Percentiles rank a stretch among this genome's conserved stretches.
Evolutionary conservation across 139 green algal species (phyloP).

Genomic region (Coelastrella sp.): DNA sequence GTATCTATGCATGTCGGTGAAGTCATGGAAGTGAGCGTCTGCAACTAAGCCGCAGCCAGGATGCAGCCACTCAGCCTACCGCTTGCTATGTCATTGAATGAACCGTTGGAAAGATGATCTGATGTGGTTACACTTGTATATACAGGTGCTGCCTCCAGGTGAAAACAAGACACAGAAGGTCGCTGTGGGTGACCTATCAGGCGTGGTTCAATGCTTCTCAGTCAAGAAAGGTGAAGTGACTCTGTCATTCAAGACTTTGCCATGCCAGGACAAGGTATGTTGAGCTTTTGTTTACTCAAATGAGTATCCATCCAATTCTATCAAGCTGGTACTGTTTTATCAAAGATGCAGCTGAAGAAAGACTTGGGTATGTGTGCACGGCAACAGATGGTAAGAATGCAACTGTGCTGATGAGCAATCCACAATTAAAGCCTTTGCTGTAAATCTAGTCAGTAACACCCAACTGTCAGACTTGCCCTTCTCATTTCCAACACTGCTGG

Average conservation of each 20-base stretch:
- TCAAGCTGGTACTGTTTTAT: too few species aligned
- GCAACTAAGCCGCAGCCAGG: too few species aligned
- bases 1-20: neutral
- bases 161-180: conserved; percentile 82
- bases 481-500: neutral
- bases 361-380: neutral
- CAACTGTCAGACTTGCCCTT: too few species aligned
- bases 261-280: conserved; percentile 53
- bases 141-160: conserved; percentile 70
- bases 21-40: too few species aligned
- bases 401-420: too few species aligned
- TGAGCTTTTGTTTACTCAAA: neutral
- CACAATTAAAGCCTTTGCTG: too few species aligned
- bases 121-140: neutral
- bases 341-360: neutral
- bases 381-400: too few species aligned
- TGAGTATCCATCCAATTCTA: neutral
- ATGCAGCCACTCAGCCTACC: too few species aligned
- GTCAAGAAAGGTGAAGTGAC: conserved; percentile 71
- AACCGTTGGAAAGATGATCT: too few species aligned
- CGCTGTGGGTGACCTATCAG: conserved; percentile 68
- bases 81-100: neutral
- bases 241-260: conserved; percentile 74
- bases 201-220: conserved; percentile 74
- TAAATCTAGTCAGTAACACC: too few species aligned